Evolutionary conservation across 495 filamentous ascomycete genomes (phyloP), one percentile per base, ranked within the genome.

Genomic region (Aspergillus heteromorphus): DNA sequence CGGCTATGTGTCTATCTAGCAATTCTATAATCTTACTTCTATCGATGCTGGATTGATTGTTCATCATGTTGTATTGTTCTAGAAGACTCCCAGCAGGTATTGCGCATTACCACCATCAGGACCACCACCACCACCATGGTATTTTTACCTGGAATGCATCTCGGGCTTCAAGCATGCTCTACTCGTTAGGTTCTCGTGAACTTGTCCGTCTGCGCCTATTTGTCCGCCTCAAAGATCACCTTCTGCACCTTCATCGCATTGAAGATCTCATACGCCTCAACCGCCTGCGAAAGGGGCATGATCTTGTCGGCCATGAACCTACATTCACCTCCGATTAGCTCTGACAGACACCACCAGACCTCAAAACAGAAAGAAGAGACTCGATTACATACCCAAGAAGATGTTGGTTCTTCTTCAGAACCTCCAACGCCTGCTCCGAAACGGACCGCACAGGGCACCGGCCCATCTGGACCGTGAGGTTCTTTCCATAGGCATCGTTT

Each of bases 261-360:
- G 73, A 96, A 97, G 18, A 97, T 68, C 38, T 95, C 87, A 72
- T 96, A 97, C 8, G 87, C 93, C 66, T 92, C 87, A 13, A 91
- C 85, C 2, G 91, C 93, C 56, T 90, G 75, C 2, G 81, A 80
- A 40, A 97, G 77, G 18, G 89, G 88, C 89, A 97, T 95, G 62
- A 96, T 87, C 65, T 92, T 91, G 55, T 96, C 90, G 7, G 86
- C 83, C 89, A 97, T 95, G 75, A 96, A 96, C 40, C 91, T 91
- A 57, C 7, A 23, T 18, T 14, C 13, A n/a, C 27, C 23, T 61
- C 43, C 21, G 43, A 40, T 59, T 53, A 34, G 53, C 27, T n/a
- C 40, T 43, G 30, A 45, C 67, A 36, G 70, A 56, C 41, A 27
- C 67, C 40, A 70, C 41, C 30, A 64, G 50, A 48, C 36, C 49